phyloP scores from a whole-genome alignment of 2,329 filamentous ascomycete species.

The Blastomyces parvus region DNA sequence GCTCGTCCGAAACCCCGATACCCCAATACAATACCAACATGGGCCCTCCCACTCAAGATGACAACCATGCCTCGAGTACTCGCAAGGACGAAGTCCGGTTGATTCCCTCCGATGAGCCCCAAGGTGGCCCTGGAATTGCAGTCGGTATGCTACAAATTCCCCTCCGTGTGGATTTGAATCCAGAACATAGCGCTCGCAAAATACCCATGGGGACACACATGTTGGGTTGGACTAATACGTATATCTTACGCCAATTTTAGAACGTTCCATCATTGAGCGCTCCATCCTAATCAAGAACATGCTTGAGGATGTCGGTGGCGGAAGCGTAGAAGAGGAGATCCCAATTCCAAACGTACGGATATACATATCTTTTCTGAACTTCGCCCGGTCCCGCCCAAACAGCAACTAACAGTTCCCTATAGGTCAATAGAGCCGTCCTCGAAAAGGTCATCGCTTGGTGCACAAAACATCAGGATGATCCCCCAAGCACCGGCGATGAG shows the following conservation, averaged over 20 bases:
- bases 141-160: not conserved
- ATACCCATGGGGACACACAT: no score
- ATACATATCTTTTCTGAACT: not conserved
- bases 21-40: not conserved
- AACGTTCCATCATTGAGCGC: slow-evolving; percentile 77
- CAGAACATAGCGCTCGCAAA: not conserved
- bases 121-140: not conserved
- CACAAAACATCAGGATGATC: slow-evolving; percentile 85
- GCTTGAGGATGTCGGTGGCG: slow-evolving; percentile 79
- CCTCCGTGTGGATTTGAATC: not conserved
- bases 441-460: slow-evolving; percentile 98
- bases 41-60: not conserved
- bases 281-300: slow-evolving; percentile 97
- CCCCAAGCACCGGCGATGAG: slow-evolving; percentile 70
- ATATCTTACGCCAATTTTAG: slow-evolving; percentile 34
- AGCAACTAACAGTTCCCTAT: slow-evolving; percentile 6
- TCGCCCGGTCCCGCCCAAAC: not conserved
- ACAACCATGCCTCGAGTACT: not conserved
- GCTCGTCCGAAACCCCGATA: not conserved
- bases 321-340: slow-evolving; percentile 43
- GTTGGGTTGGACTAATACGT: not conserved
- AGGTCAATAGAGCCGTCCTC: slow-evolving; percentile 88
- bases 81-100: not conserved
- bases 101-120: slow-evolving; percentile 1
- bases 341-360: slow-evolving; percentile 55